Evolutionary conservation across 352 stramenopile species (phyloP), one percentile per base, ranked within the genome.

Genomic region (Elongisporangium prolatum): DNA sequence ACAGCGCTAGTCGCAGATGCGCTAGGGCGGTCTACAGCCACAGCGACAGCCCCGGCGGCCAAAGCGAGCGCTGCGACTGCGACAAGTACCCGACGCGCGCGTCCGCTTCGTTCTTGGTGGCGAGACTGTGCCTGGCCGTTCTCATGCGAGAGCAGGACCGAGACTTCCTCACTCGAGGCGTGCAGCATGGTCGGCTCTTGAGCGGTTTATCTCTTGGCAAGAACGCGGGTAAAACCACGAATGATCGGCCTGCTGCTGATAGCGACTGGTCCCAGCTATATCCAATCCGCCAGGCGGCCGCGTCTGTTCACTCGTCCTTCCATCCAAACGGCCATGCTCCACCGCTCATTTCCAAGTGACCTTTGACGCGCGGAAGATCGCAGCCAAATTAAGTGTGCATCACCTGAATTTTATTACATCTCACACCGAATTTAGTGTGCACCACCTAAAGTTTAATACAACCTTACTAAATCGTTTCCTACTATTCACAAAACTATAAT

Each of bases 21-120:
- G 11, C 37, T 54, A 4, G 16, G 49, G 28, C 18, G 62, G 25
- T 65, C 52, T 16, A 40, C 52, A 38, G 65, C 44, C 50, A 69
- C 21, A 28, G 68, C 57, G 25, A 77, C 66, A 20, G 63, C 69
- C 4, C 59, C 60, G 2, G 56, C 60, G n/a, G 69, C 52, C 14
- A 76, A 48, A 13, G 53, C 37, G 4, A 65, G 17, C 0, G 63
- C 61, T 10, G 59, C 60, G 6, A 72, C 24, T 44, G 34, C 34
- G 34, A 44, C 34, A 14, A 44, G 34, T 13, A 17, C 34, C 1
- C 34, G 34, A 17, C 11, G 34, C 11, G 34, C 17, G 10, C 34
- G 34, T 17, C 34, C 34, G 11, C 34, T 44, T 44, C 17, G 34
- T 11, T 17, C 34, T 17, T 16, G 34, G 11, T 13, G 34, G 34